These are phyloP conservation scores for Boletus rubescentipes DNA, from an alignment of 768 basidiomycete genomes.

Conservation along the genomic window DNA sequence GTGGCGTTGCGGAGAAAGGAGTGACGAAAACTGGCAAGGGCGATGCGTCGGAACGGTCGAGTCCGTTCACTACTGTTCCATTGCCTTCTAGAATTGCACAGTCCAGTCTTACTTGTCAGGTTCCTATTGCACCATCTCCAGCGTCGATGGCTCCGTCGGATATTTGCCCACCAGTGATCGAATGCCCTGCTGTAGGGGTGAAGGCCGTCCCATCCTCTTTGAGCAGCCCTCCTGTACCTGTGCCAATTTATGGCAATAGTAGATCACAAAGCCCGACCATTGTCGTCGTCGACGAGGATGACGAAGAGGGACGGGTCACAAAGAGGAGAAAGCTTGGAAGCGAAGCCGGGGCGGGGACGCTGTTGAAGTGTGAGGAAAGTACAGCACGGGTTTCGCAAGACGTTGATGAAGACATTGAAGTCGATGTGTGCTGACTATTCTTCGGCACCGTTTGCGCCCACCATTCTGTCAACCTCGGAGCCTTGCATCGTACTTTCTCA, in stretches of 20 bases:
- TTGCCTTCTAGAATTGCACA: constrained; percentile 29
- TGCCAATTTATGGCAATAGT: constrained; percentile 26
- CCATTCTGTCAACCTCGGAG: not conserved
- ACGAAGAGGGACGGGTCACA: constrained; percentile 48
- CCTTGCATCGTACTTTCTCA: constrained; percentile 3
- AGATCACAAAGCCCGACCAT: constrained; percentile 52
- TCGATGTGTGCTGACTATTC: constrained; percentile 26
- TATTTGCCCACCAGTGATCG: constrained; percentile 7
- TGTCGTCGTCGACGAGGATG: constrained; percentile 57
- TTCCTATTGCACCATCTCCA: not conserved
- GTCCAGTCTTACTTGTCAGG: not conserved
- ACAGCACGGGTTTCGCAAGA: constrained; percentile 7
- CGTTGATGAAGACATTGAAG: constrained; percentile 30
- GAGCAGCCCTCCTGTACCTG: constrained; percentile 30
- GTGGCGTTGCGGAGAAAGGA: constrained; percentile 38
- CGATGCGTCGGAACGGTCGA: constrained; percentile 26
- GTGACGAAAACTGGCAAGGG: constrained; percentile 40
- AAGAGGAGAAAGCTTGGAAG: constrained; percentile 50
- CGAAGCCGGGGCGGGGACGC: not conserved
- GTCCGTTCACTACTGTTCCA: constrained; percentile 49
- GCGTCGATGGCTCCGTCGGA: constrained; percentile 4
- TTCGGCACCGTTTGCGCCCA: not conserved
- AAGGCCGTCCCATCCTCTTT: constrained; percentile 17
- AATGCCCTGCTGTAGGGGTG: constrained; percentile 2
- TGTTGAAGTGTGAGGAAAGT: constrained; percentile 1